These are phyloP conservation scores for Tillandsia leiboldiana DNA, from an alignment of 176 grass and related monocot genomes.

Conservation along the genomic window DNA sequence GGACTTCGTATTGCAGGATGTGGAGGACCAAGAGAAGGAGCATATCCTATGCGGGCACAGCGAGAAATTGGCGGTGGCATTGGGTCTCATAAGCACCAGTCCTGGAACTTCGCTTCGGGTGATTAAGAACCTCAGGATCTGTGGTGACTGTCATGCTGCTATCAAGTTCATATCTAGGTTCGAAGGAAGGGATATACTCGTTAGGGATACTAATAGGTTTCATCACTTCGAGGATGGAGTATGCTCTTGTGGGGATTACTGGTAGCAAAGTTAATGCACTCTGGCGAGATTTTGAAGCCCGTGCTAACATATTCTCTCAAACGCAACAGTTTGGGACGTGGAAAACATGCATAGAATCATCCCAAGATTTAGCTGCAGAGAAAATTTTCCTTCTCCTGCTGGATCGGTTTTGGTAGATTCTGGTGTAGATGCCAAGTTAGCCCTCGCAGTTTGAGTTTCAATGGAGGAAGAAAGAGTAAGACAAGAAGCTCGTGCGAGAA, in stretches of 20 bases:
- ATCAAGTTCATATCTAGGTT: conserved; percentile 67
- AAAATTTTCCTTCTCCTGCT: too few species aligned
- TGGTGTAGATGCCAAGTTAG: conserved; percentile 84
- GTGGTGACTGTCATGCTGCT: conserved; percentile 53
- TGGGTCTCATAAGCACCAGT: conserved; percentile 49
- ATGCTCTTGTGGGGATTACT: conserved; percentile 60
- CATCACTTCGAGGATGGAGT: conserved; percentile 57
- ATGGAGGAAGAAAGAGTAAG: conserved; percentile 97
- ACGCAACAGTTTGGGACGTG: not conserved
- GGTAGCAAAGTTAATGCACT: conserved; percentile 22
- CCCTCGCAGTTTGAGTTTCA: conserved; percentile 73
- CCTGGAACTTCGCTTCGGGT: conserved; percentile 42
- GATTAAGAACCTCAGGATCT: conserved; percentile 75
- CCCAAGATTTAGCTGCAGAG: too few species aligned
- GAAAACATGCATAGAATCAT: not conserved
- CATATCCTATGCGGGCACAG: conserved; percentile 62
- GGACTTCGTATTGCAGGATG: conserved; percentile 68
- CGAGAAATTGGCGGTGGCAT: conserved; percentile 60
- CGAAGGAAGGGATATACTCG: conserved; percentile 44
- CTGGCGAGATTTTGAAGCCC: not conserved
- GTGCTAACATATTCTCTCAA: not conserved
- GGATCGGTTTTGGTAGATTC: conserved; percentile 97
- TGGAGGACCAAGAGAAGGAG: conserved; percentile 82
- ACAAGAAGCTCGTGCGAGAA: conserved; percentile 57
- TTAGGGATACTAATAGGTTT: conserved; percentile 69